Base-by-base conservation (phyloP, 2,329 filamentous ascomycete species). In the Lachnellula occidentalis region DNA sequence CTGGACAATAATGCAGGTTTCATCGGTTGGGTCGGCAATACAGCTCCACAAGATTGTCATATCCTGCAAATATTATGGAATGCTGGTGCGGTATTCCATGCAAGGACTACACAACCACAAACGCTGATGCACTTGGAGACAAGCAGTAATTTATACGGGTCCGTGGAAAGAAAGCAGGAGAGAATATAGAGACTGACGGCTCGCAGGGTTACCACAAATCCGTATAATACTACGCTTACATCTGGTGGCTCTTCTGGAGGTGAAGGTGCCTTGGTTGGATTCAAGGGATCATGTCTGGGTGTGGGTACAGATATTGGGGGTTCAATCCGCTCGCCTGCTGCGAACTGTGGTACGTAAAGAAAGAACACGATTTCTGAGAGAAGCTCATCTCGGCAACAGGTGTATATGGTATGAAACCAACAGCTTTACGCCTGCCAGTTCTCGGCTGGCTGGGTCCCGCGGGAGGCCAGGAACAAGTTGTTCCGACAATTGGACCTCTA, bases 291-390 rank as follows among this genome's bases (percentile, higher is more conserved):
- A 12, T 72, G 72, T 63, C 68, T 83, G 9, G 80, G 79, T 1
- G 75, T 83, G 46, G 80, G 77, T 0, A 76, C 75, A 5, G 78
- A 80, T 59, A 79, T 81, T 54, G 76, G 77, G 12, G 77, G 77
- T 4, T 75, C 71, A 0, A 76, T 80, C 51, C 68, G 77, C 12
- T 70, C 66, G 9, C 77, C 77, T 1, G 75, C 76, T 11, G 75
- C 74, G 7, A 74, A 74, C 52, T 74, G 75, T 61, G 76, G 76
- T 63, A 56, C 37, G 46, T 42, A n/a, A 17, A 5, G 1, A 8
- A 8, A 6, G n/a, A 6, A 11, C 1, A 34, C 5, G 1, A 48
- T 17, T 39, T 6, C 4, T 7, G 1, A 14, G 9, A 31, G 27
- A 31, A 21, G 36, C 19, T 4, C 17, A 9, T 43, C 19, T 50